Percentiles rank a stretch among this genome's conserved stretches.
phyloP scores from a whole-genome alignment of 257 asterid species.

The Perilla frutescens region DNA sequence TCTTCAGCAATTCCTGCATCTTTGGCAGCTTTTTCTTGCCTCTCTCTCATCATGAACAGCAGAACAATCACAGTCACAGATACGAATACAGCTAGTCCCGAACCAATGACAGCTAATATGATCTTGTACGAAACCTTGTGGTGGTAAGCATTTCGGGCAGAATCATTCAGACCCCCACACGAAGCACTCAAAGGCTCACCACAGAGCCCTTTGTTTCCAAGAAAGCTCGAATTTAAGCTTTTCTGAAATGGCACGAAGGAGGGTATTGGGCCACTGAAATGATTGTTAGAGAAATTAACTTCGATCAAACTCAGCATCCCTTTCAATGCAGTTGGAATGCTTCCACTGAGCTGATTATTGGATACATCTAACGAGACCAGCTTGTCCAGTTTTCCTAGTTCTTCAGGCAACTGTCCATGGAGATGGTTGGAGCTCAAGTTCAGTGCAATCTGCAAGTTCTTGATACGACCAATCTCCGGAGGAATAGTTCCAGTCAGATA shows the following conservation, averaged over 20 bases:
- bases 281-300: conserved; percentile 90
- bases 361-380: conserved; percentile 89
- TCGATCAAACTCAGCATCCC: conserved; percentile 96
- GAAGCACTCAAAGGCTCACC: conserved; percentile 76
- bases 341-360: conserved; percentile 79
- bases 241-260: conserved; percentile 81
- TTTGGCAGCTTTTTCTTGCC: conserved; percentile 76
- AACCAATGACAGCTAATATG: conserved; percentile 78
- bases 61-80: conserved; percentile 77
- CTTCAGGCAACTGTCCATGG: conserved; percentile 77
- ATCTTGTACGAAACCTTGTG: conserved; percentile 89
- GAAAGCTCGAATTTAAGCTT: conserved; percentile 79
- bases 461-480: conserved; percentile 79
- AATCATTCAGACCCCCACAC: conserved; percentile 62
- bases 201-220: conserved; percentile 84
- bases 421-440: conserved; percentile 87
- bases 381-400: conserved; percentile 88
- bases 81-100: conserved; percentile 84
- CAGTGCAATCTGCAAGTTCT: conserved; percentile 84
- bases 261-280: conserved; percentile 77
- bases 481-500: conserved; percentile 79
- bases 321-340: conserved; percentile 67
- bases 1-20: conserved; percentile 42
- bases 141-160: conserved; percentile 50
- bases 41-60: conserved; percentile 93